Evolutionary conservation across 2,329 filamentous ascomycete species (phyloP).

Genomic region (Epichloe uncinata): DNA sequence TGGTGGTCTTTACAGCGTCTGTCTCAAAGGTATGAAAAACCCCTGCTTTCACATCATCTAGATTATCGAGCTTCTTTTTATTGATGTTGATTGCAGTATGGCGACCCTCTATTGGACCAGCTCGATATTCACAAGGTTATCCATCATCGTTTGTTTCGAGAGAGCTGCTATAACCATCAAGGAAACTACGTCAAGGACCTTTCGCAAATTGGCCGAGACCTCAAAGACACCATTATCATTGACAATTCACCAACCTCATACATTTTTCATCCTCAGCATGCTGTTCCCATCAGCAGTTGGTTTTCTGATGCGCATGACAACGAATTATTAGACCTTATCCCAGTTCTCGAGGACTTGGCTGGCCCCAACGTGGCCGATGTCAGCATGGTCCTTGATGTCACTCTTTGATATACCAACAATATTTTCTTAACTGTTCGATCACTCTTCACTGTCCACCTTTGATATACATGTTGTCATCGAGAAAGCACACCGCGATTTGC

Average conservation of each 20-base stretch:
- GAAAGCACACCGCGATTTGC: conserved; percentile 21
- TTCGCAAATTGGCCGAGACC: conserved; percentile 87
- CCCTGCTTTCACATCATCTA: not conserved
- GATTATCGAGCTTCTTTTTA: conserved; percentile 6
- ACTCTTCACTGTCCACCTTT: conserved; percentile 18
- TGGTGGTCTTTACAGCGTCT: conserved; percentile 96
- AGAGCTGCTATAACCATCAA: conserved; percentile 98
- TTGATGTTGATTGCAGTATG: conserved; percentile 49
- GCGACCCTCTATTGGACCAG: conserved; percentile 89
- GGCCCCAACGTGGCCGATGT: conserved; percentile 83
- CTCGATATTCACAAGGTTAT: conserved; percentile 95
- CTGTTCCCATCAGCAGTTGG: conserved; percentile 98
- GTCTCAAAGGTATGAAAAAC: conserved; percentile 67
- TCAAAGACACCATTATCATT: conserved; percentile 97
- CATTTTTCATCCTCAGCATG: conserved; percentile 98
- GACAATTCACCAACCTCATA: conserved; percentile 99
- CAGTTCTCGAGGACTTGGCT: conserved; percentile 93
- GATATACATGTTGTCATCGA: conserved; percentile 16
- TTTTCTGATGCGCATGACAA: conserved; percentile 99
- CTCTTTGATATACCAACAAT: conserved; percentile 39
- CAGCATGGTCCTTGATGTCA: conserved; percentile 92
- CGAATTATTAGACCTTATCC: conserved; percentile 92
- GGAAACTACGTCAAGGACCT: conserved; percentile 99
- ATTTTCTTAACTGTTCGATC: conserved; percentile 13
- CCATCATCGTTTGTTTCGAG: conserved; percentile 89